Conservation (phyloP, 306 rosid species). For the Quercus suber region DNA sequence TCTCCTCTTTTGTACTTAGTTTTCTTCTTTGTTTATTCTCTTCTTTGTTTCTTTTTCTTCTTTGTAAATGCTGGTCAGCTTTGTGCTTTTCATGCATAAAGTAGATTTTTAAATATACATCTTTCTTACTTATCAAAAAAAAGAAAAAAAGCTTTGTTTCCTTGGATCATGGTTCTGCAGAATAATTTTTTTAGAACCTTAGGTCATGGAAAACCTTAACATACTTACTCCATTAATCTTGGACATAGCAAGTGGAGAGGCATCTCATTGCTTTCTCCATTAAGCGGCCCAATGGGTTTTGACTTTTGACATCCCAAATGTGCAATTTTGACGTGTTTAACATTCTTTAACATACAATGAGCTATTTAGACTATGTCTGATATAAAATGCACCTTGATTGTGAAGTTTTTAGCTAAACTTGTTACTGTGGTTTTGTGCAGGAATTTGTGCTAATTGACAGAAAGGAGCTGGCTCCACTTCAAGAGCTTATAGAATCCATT, state of each 20-base stretch:
- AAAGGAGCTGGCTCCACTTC: conserved; percentile 99
- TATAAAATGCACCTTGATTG: conserved; percentile 8
- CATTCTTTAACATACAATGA: too few relatives aligned
- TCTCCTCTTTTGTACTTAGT: too few relatives aligned
- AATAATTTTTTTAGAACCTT: neutral
- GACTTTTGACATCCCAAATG: neutral
- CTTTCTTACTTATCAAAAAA: too few relatives aligned
- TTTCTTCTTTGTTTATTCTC: too few relatives aligned
- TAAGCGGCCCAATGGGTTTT: neutral
- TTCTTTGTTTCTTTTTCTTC: too few relatives aligned
- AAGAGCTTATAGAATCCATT: conserved; percentile 96
- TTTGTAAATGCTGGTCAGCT: too few relatives aligned
- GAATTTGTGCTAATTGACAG: conserved; percentile 96
- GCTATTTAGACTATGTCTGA: neutral
- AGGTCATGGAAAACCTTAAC: too few relatives aligned
- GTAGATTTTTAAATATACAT: too few relatives aligned
- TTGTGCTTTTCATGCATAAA: too few relatives aligned
- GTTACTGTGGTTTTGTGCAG: conserved; percentile 39
- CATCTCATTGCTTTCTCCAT: neutral
- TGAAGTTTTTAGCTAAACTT: neutral
- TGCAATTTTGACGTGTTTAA: neutral
- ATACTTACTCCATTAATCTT: neutral
- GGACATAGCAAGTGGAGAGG: neutral
- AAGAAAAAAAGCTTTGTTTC: neutral
- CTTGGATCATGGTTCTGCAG: neutral